Base-by-base conservation (phyloP, 202 grass and related monocot genomes). In the Elaeis oleifera region DNA sequence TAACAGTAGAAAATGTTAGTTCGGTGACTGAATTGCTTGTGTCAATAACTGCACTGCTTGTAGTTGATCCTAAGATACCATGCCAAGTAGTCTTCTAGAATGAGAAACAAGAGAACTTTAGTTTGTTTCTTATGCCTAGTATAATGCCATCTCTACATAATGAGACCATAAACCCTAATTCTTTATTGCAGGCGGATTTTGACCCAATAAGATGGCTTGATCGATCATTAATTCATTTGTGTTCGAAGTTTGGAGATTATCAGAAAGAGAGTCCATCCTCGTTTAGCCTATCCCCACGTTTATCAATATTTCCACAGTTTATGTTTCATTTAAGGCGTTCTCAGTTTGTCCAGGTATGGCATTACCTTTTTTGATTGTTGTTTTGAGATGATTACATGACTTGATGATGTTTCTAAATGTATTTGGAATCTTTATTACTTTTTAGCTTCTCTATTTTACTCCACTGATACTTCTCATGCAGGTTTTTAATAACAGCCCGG, bases 401-500 rank as follows among this genome's bases (percentile, higher is more conserved):
- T 31, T 56, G 4, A 21, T 68, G 51, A 55, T 56, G 16, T 16
- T 21, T 23, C 23, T 58, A 26, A 61, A 26, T 51, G 65, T 24
- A 70, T 70, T 6, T 57, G 56, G 49, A 24, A 36, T 18, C 53
- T 23, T 16, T 36, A 56, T 57, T 70, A 57, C 27, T 65, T 18
- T 71, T 1, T 3, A 73, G 32, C 1, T 67, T 49, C 5, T 68
- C 52, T 71, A 56, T 66, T 53, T 29, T 56, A 31, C 7, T 17
- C 18, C 27, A 58, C 50, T 28, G 16, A n/a, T 72, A 50, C 17
- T 27, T 70, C 51, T 65, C 23, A 53, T 84, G 57, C 74, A 97
- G 94, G 94, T 97, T 55, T 97, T 97, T 60, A 91, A 86, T 69
- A 97, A 97, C 39, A 97, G 92, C 67, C 88, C 92, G 0, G 88